These are phyloP conservation scores for Aspergillus sclerotiicarbonarius DNA, from an alignment of 495 filamentous ascomycete species.

Conservation along the genomic window DNA sequence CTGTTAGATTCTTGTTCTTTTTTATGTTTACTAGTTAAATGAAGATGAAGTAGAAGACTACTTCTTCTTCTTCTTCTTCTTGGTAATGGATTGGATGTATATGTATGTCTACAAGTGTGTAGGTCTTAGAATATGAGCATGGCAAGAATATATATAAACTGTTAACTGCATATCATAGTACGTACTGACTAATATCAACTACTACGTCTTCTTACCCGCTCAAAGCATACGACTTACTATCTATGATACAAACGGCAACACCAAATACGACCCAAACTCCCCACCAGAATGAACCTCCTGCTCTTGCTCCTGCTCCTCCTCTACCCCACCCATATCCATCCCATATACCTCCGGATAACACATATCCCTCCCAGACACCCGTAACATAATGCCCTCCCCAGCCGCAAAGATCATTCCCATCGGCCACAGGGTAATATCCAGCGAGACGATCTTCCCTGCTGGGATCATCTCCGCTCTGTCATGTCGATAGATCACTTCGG, in stretches of 20 bases:
- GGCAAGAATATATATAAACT: no score
- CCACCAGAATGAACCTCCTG: constrained; percentile 19
- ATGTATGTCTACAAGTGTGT: no score
- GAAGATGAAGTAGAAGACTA: no score
- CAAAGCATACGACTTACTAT: no score
- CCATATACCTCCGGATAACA: constrained; percentile 16
- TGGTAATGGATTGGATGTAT: no score
- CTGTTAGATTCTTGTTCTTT: no score
- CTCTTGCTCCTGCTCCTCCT: constrained; percentile 17
- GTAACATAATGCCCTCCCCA: constrained; percentile 19
- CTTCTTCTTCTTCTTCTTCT: no score
- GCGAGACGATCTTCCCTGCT: constrained; percentile 4
- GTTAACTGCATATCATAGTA: no score
- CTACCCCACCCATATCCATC: constrained; percentile 4
- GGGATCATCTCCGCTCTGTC: constrained; percentile 7
- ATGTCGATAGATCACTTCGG: constrained; percentile 14
- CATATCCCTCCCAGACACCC: constrained; percentile 23
- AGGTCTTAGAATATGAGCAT: no score
- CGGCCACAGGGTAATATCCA: constrained; percentile 21
- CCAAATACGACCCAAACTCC: constrained; percentile 15
- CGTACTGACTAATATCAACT: no score
- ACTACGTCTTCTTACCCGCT: no score
- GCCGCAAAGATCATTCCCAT: constrained; percentile 22
- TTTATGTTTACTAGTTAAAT: no score
- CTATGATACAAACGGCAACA: background rate